A percentile compares a stretch with the other conserved stretches of the same genome.
phyloP scores from a whole-genome alignment of 2,329 filamentous ascomycete species.

The Grosmannia clavigera region DNA sequence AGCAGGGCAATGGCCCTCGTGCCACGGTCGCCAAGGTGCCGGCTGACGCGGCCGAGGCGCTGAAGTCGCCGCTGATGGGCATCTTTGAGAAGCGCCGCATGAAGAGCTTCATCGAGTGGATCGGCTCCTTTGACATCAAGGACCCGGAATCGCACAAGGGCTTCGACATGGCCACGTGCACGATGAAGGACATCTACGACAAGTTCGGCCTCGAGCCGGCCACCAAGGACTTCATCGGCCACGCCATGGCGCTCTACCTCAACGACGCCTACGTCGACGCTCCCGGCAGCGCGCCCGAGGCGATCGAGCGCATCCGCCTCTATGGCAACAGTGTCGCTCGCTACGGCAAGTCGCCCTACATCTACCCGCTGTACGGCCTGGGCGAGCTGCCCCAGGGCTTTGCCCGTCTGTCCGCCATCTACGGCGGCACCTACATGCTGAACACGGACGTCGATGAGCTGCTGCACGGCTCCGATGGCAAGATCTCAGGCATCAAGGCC shows the following conservation, averaged over 20 bases:
- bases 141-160: slow-evolving; percentile 84
- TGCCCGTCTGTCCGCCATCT: slow-evolving; percentile 92
- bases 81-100: slow-evolving; percentile 96
- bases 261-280: slow-evolving; percentile 76
- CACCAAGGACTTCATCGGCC: slow-evolving; percentile 92
- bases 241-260: slow-evolving; percentile 93
- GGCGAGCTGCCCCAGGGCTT: slow-evolving; percentile 97
- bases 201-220: slow-evolving; percentile 86
- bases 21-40: slow-evolving; percentile 95
- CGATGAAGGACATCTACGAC: slow-evolving; percentile 98
- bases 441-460: slow-evolving; percentile 92
- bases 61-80: slow-evolving; percentile 90
- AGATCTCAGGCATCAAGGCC: slow-evolving; percentile 91
- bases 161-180: slow-evolving; percentile 63
- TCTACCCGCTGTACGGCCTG: slow-evolving; percentile 96
- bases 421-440: slow-evolving; percentile 98
- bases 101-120: slow-evolving; percentile 93
- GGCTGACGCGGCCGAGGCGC: slow-evolving; percentile 79
- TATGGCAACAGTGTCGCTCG: slow-evolving; percentile 97
- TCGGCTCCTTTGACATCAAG: slow-evolving; percentile 71
- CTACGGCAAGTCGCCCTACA: slow-evolving; percentile 98
- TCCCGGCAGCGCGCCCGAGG: slow-evolving; percentile 64
- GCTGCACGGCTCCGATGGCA: slow-evolving; percentile 64
- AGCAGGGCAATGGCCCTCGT: slow-evolving; percentile 71
- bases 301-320: slow-evolving; percentile 82